phyloP scores from a whole-genome alignment of 768 basidiomycete species.

The Leccinum truebloodii region DNA sequence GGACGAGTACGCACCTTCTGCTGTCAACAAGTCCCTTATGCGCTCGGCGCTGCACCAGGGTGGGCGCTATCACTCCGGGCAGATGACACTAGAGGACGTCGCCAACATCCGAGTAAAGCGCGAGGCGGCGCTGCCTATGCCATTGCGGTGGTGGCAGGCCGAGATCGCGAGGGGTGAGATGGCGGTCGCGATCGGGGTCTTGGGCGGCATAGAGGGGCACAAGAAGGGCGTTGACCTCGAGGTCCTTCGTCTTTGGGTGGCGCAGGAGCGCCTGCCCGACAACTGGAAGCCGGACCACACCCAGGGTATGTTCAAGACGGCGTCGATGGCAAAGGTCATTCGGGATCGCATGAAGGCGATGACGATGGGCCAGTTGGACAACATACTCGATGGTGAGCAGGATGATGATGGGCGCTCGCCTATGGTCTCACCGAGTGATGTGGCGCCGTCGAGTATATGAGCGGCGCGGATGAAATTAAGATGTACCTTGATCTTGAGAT shows the following conservation, averaged over 20 bases:
- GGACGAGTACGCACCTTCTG: conserved; percentile 47
- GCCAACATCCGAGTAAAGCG: conserved; percentile 53
- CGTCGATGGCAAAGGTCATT: conserved; percentile 26
- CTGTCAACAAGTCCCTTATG: conserved; percentile 42
- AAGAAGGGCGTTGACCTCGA: conserved; percentile 47
- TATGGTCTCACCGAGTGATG: conserved; percentile 4
- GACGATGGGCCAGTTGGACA: conserved; percentile 12
- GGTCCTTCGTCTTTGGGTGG: conserved; percentile 52
- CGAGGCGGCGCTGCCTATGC: conserved; percentile 40
- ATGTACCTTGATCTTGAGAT: not conserved
- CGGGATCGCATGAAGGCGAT: conserved; percentile 31
- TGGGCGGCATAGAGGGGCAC: conserved; percentile 34
- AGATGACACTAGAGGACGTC: conserved; percentile 37
- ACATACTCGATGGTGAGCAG: conserved; percentile 22
- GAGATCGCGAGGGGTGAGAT: conserved; percentile 70
- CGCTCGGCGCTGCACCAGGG: conserved; percentile 41
- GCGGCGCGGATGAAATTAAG: too few species aligned
- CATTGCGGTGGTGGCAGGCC: conserved; percentile 45
- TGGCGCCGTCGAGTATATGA: not conserved
- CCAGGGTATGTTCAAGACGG: conserved; percentile 30
- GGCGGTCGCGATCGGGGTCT: conserved; percentile 58
- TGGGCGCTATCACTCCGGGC: conserved; percentile 24
- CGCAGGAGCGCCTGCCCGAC: conserved; percentile 52
- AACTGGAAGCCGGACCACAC: conserved; percentile 37
- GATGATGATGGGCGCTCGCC: conserved; percentile 12